Base-by-base conservation (phyloP, 1,139 yeast species). In the Candida tetrigidarum region DNA sequence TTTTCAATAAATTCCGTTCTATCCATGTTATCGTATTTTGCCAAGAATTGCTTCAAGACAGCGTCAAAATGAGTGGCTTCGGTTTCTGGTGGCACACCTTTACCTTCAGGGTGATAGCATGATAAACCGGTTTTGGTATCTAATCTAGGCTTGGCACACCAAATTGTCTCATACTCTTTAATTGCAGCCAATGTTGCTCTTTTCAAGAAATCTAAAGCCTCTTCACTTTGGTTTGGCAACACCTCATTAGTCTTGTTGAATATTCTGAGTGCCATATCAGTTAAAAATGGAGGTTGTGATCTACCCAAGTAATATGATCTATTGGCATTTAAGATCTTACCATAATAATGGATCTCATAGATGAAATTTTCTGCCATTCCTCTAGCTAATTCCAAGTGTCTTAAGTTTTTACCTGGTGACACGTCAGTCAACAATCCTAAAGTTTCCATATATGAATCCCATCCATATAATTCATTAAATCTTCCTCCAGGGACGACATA, bases 401-500 rank as follows among this genome's bases (percentile, higher is more conserved):
- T 62, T 38, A 59, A 60, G 37, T 65, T 52, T 30, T 84, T 86
- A 3, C 75, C 50, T 7, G 44, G 43, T 8, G 82, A 74, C 22
- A 80, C 84, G 57, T 88, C 89, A 12, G 81, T 78, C 34, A 93
- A 64, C 41, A 93, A 72, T 1, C 99, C 99, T 26, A 92, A 66
- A 0, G 96, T 81, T 60, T 87, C 93, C 86, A 95, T 87, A 62
- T 93, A 93, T 1, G 97, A 90, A 64, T 93, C 99, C 99, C 99
- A 93, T 7, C 99, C 99, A 59, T 93, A 93, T 45, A 91, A 77
- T 66, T 93, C 99, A 65, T 95, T 95, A 66, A 93, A 93, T 51
- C 99, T 74, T 16, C 99, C 99, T 12, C 99, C 99, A 0, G 99
- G 99, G 9, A 93, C 99, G 18, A 90, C 88, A 62, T 92, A 93